Evolutionary conservation across 495 filamentous ascomycete genomes (phyloP).

Genomic region (Podospora conica): DNA sequence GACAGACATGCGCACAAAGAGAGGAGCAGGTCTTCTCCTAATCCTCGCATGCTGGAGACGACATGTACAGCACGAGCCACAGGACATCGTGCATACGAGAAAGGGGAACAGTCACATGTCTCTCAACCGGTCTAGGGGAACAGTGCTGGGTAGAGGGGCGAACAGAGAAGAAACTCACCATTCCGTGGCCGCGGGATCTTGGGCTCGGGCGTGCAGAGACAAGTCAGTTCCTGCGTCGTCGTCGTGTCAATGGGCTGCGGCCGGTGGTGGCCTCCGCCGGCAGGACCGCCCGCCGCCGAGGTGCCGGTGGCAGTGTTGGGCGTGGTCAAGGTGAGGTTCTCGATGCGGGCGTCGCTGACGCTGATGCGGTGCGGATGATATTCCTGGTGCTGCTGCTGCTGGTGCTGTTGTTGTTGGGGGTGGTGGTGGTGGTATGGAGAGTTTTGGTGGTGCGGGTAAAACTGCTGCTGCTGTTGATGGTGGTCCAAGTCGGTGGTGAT

Average conservation of each 20-base stretch:
- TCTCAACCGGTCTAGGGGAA: constrained; percentile 4
- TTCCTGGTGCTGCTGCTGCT: neutral
- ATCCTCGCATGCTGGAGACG: neutral
- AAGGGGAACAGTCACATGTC: neutral
- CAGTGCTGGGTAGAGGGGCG: too few species aligned
- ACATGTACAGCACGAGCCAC: neutral
- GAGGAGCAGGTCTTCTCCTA: neutral
- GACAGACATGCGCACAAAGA: neutral
- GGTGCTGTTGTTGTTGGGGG: neutral
- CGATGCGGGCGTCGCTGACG: constrained; percentile 24
- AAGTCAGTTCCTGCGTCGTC: constrained; percentile 50
- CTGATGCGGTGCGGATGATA: neutral
- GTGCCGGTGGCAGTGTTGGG: constrained; percentile 21
- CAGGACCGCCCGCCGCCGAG: neutral
- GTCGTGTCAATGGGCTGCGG: constrained; percentile 20
- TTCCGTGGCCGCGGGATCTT: constrained; percentile 94
- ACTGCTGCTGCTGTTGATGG: constrained; percentile 29
- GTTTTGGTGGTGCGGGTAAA: too few species aligned
- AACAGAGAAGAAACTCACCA: constrained; percentile 58
- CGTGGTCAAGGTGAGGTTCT: constrained; percentile 35
- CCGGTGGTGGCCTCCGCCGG: neutral
- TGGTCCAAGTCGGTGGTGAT: constrained; percentile 42
- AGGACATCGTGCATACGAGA: neutral
- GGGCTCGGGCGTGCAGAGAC: constrained; percentile 86
- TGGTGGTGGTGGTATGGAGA: neutral